These are phyloP conservation scores for Hypsizygus ulmarius DNA, from an alignment of 1,284 basidiomycete genomes.

Conservation along the genomic window DNA sequence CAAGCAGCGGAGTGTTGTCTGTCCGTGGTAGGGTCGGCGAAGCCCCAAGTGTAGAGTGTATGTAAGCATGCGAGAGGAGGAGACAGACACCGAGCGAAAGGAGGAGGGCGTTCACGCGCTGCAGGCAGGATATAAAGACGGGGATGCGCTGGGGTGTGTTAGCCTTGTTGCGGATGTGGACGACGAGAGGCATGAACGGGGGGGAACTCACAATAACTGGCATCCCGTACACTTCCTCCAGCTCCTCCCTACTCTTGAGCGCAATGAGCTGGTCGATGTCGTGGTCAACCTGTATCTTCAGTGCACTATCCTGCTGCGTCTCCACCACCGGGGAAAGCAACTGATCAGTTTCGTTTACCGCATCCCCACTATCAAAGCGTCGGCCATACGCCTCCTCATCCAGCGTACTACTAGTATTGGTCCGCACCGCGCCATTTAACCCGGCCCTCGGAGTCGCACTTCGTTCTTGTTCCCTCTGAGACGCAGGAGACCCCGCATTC, in stretches of 20 bases:
- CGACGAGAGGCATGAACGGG: constrained; percentile 1
- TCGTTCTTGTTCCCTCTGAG: too few species aligned
- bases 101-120: constrained; percentile 68
- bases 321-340: constrained; percentile 13
- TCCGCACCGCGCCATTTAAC: too few species aligned
- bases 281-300: constrained; percentile 47
- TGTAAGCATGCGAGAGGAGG: constrained; percentile 59
- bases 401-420: too few species aligned
- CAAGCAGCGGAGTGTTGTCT: constrained; percentile 35
- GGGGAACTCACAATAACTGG: constrained; percentile 62
- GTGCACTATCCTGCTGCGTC: constrained; percentile 21
- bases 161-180: constrained; percentile 2
- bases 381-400: too few species aligned
- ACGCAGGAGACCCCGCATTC: too few species aligned
- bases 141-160: constrained; percentile 57
- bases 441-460: too few species aligned
- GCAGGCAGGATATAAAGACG: constrained; percentile 69
- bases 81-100: constrained; percentile 66
- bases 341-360: constrained; percentile 20
- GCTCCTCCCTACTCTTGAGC: constrained; percentile 63
- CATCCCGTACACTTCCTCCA: constrained; percentile 72
- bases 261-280: constrained; percentile 63
- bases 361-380: too few species aligned
- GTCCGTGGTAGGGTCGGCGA: constrained; percentile 17
- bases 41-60: constrained; percentile 39